Conservation (phyloP, 768 basidiomycete species). For the Vararia minispora region DNA sequence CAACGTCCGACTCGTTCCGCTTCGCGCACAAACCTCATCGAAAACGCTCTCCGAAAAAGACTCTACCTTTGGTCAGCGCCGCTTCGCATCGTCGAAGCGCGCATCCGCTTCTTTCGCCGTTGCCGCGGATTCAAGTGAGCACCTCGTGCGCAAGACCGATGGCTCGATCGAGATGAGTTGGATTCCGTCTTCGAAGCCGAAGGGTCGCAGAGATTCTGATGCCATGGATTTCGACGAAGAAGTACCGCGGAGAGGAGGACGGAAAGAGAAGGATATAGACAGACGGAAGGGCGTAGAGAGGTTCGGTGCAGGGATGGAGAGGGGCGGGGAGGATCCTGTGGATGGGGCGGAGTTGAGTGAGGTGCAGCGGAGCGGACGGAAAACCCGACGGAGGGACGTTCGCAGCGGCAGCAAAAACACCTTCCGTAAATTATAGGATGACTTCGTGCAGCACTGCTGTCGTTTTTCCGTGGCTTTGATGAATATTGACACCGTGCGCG, state of each 20-base stretch:
- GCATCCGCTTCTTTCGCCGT: not conserved
- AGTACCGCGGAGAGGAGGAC: conserved; percentile 16
- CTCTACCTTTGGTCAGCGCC: conserved; percentile 65
- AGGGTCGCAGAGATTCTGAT: not conserved
- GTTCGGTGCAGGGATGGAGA: conserved; percentile 88
- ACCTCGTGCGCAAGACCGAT: conserved; percentile 27
- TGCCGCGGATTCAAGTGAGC: conserved; percentile 8
- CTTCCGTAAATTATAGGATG: no score
- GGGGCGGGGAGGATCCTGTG: conserved; percentile 43
- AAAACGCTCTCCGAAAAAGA: conserved; percentile 32
- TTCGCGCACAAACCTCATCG: conserved; percentile 32
- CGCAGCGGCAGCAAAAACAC: conserved; percentile 89
- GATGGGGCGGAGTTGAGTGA: conserved; percentile 37
- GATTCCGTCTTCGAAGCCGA: conserved; percentile 39
- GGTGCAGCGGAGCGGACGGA: conserved; percentile 68
- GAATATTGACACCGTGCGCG: no score
- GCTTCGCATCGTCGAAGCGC: conserved; percentile 20
- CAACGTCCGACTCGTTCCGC: conserved; percentile 55
- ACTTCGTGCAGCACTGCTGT: no score
- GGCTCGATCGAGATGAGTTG: conserved; percentile 81
- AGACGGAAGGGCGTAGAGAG: conserved; percentile 54
- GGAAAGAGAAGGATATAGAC: conserved; percentile 22
- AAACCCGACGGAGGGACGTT: conserved; percentile 61
- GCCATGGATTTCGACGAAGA: conserved; percentile 24
- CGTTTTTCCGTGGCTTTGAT: no score